phyloP scores from a whole-genome alignment of 2,329 filamentous ascomycete genomes.

The Talaromyces sp. region DNA sequence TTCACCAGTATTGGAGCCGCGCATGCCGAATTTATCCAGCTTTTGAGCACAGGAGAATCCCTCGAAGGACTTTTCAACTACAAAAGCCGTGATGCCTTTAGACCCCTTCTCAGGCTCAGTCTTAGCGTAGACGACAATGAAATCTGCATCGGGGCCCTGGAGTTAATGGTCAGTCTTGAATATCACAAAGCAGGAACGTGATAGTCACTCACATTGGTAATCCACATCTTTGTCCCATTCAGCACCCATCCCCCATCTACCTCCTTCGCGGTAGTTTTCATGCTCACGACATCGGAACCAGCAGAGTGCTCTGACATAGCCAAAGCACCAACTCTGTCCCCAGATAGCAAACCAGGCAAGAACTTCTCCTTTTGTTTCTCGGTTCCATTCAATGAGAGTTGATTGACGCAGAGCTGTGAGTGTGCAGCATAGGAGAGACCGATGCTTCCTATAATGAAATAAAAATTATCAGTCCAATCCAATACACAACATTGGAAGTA shows the following conservation, averaged over 20 bases:
- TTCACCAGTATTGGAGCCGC: constrained; percentile 94
- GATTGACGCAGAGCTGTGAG: constrained; percentile 94
- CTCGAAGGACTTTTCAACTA: constrained; percentile 69
- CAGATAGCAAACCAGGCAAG: constrained; percentile 78
- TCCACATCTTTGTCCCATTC: constrained; percentile 98
- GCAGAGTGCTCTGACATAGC: constrained; percentile 94
- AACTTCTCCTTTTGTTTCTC: constrained; percentile 77
- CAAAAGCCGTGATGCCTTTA: constrained; percentile 93
- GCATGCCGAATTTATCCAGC: constrained; percentile 97
- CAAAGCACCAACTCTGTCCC: constrained; percentile 79
- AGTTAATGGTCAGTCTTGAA: too few relatives aligned
- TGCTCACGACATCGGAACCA: constrained; percentile 91
- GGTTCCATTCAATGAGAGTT: constrained; percentile 86
- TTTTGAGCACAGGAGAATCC: constrained; percentile 89
- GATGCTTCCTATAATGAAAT: constrained; percentile 38
- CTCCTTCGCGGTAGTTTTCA: constrained; percentile 81
- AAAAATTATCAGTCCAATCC: too few relatives aligned
- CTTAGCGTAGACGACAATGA: constrained; percentile 96
- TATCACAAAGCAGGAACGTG: background rate
- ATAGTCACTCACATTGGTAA: constrained; percentile 73
- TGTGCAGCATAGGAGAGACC: constrained; percentile 94
- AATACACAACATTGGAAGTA: too few relatives aligned
- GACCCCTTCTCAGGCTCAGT: constrained; percentile 77
- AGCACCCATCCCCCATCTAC: constrained; percentile 84
- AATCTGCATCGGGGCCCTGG: constrained; percentile 80